Conservation (phyloP, 805 yeast species). For the Tetrapisispora phaffii region DNA sequence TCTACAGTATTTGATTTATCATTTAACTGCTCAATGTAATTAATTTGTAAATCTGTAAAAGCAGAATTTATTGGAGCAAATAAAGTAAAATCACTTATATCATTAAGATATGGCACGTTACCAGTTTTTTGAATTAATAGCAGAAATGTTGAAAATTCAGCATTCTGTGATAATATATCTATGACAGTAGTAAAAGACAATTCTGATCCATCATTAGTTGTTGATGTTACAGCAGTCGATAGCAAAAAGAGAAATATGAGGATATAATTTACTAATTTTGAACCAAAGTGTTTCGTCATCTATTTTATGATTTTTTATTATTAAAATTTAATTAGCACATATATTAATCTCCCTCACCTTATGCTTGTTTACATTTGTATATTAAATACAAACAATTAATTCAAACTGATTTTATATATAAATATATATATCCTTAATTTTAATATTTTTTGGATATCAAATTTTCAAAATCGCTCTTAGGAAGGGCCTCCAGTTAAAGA, state of each 20-base stretch:
- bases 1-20: not conserved
- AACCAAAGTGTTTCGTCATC: not conserved
- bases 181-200: conserved; percentile 32
- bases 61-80: conserved; percentile 79
- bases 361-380: no score
- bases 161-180: conserved; percentile 59
- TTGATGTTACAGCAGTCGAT: not conserved
- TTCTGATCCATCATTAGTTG: not conserved
- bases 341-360: not conserved
- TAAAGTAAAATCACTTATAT: conserved; percentile 54
- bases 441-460: no score
- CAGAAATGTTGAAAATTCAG: conserved; percentile 56
- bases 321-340: not conserved
- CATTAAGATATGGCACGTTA: conserved; percentile 51
- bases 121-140: conserved; percentile 53
- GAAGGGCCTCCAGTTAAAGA: no score
- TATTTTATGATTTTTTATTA: not conserved
- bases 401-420: no score
- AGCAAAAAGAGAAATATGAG: not conserved
- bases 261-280: not conserved
- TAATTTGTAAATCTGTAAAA: conserved; percentile 30
- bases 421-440: not conserved
- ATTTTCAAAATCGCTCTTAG: no score
- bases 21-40: not conserved
- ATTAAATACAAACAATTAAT: no score